Percentiles rank a stretch among this genome's conserved stretches.
These are phyloP conservation scores for Jackrogersella multiformis DNA, from an alignment of 495 filamentous ascomycete genomes.

Conservation along the genomic window DNA sequence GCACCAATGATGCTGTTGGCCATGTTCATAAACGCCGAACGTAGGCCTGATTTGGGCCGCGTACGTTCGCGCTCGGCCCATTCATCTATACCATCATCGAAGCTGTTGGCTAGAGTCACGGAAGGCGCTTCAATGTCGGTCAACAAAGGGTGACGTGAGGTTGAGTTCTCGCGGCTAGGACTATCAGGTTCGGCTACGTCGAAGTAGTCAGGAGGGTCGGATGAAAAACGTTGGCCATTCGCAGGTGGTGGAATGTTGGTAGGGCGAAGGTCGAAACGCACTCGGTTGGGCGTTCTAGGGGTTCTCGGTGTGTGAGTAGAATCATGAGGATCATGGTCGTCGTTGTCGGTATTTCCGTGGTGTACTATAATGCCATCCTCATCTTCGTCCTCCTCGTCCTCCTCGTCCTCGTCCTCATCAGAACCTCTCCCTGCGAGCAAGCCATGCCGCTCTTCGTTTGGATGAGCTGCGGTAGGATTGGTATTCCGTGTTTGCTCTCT, in stretches of 20 bases:
- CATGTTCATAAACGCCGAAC: slow-evolving; percentile 93
- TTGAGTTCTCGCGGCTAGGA: slow-evolving; percentile 47
- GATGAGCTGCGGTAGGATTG: slow-evolving; percentile 27
- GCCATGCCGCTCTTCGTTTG: slow-evolving; percentile 56
- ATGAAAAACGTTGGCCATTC: slow-evolving; percentile 45
- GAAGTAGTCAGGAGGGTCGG: slow-evolving; percentile 47
- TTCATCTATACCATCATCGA: slow-evolving; percentile 50
- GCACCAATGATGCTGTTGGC: slow-evolving; percentile 98
- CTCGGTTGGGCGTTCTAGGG: slow-evolving; percentile 83
- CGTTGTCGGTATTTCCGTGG: slow-evolving; percentile 38
- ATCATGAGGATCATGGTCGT: slow-evolving; percentile 22
- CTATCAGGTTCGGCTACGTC: slow-evolving; percentile 57
- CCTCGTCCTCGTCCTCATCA: slow-evolving; percentile 37
- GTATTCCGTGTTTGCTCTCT: slow-evolving; percentile 38
- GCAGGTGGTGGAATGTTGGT: slow-evolving; percentile 51
- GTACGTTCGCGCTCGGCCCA: slow-evolving; percentile 56
- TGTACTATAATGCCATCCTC: slow-evolving; percentile 52
- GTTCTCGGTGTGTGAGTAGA: slow-evolving; percentile 63
- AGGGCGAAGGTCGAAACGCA: slow-evolving; percentile 82
- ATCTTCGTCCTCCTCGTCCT: slow-evolving; percentile 39
- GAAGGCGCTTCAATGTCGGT: slow-evolving; percentile 89
- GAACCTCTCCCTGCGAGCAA: slow-evolving; percentile 50
- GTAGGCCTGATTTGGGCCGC: slow-evolving; percentile 59
- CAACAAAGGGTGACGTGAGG: slow-evolving; percentile 71
- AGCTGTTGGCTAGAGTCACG: slow-evolving; percentile 74